Base-by-base conservation (phyloP, 345 rosid genomes). In the Cardamine resedifolia region DNA sequence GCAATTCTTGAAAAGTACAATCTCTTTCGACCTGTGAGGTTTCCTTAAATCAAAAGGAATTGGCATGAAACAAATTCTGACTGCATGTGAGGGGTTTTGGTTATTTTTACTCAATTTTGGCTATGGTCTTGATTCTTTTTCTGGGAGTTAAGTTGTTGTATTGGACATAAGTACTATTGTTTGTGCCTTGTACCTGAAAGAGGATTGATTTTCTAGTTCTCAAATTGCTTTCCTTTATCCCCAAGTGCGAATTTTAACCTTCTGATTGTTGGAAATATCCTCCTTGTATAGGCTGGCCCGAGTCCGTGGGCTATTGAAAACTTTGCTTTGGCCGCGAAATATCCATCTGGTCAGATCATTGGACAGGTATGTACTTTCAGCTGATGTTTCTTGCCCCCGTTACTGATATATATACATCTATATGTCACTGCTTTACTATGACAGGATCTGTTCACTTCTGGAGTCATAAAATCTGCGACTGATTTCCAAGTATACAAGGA, bases 401-500 rank as follows among this genome's bases (percentile, higher is more conserved):
- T 50, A 9, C 53, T 51, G 16, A 49, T 75, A 51, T 20, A 20
- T 55, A 14, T n/a, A 30, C 63, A 59, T 68, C 24, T 52, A 10
- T 56, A 64, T 23, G 26, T 52, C 62, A 50, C 59, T 63, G 65
- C 67, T 63, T 53, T 71, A 79, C 82, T 36, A 45, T 63, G 36
- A 73, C 93, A 95, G 97, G 99, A 95, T 82, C 84, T 95, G 64
- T 95, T 83, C 62, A 58, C 88, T 31, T 84, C 89, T 70, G 97
- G 99, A 66, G 66, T 69, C 70, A 85, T 95, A 62, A 87, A 89
- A 52, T 91, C 97, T 64, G 80, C 92, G 0, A 95, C 97, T 38
- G 97, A 95, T 87, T 95, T 95, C 81, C 93, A 91, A 87, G 85
- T 95, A 51, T 95, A 95, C 85, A 84, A 68, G 76, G 97, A 91